A percentile compares a stretch with the other conserved stretches of the same genome.
These are phyloP conservation scores for Cicer chorassanicum DNA, from an alignment of 306 rosid genomes.

Conservation along the genomic window DNA sequence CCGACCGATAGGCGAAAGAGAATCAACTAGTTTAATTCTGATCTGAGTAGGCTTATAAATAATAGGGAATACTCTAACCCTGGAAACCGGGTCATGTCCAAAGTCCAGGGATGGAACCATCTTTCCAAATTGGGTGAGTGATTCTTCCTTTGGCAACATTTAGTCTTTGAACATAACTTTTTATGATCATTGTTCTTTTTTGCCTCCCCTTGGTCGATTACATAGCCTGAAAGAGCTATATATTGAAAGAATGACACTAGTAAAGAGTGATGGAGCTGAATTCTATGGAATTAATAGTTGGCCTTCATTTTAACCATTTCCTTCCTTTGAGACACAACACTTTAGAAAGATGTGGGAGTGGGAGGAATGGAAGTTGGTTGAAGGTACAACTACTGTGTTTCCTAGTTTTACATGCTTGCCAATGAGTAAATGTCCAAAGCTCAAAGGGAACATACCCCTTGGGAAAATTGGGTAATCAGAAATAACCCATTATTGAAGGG, in stretches of 20 bases:
- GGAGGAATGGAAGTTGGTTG: not conserved
- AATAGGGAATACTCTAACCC: too few species aligned
- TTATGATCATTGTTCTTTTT: not conserved
- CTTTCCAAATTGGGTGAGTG: too few species aligned
- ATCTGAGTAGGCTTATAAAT: too few species aligned
- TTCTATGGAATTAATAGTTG: not conserved
- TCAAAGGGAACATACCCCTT: not conserved
- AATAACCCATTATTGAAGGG: slow-evolving; percentile 24
- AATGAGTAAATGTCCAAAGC: too few species aligned
- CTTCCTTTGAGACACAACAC: not conserved
- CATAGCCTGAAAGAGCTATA: not conserved
- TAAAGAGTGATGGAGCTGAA: not conserved
- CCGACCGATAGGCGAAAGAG: too few species aligned
- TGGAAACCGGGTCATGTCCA: too few species aligned
- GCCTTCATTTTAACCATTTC: not conserved
- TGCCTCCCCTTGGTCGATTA: slow-evolving; percentile 15
- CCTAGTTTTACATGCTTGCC: too few species aligned
- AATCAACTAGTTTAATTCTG: too few species aligned
- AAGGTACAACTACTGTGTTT: not conserved
- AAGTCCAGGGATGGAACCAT: too few species aligned
- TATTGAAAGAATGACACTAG: not conserved
- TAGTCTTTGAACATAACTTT: not conserved
- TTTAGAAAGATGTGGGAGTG: not conserved
- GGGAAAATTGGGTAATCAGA: not conserved
- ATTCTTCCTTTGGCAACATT: slow-evolving; percentile 18